Percentiles rank a stretch among this genome's conserved stretches.
Conservation (phyloP, 2,329 filamentous ascomycete species). For the Neopestalotiopsis sp. region DNA sequence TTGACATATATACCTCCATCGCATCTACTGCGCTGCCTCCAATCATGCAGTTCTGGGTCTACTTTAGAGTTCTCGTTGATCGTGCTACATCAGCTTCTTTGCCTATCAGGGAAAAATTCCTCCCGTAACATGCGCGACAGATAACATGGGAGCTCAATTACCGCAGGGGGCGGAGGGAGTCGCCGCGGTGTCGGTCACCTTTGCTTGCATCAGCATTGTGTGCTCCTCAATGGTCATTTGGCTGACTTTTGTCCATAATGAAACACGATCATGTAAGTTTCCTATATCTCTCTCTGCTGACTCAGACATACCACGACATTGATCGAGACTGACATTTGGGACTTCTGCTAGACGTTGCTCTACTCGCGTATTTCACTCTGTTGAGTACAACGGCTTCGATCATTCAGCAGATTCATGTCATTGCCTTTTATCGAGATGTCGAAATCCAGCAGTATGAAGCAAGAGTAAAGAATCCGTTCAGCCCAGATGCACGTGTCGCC, state of each 20-base stretch:
- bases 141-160: constrained; percentile 25
- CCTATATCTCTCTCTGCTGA: neutral
- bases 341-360: constrained; percentile 27
- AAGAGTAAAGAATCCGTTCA: constrained; percentile 25
- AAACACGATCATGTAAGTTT: constrained; percentile 31
- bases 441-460: constrained; percentile 24
- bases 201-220: constrained; percentile 20
- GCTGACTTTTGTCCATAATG: constrained; percentile 32
- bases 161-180: constrained; percentile 26
- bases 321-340: neutral
- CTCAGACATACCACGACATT: too few relatives aligned
- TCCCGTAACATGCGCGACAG: neutral
- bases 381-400: constrained; percentile 30
- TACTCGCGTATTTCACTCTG: constrained; percentile 27
- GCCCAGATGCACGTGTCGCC: constrained; percentile 28
- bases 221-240: constrained; percentile 27
- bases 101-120: neutral
- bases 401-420: constrained; percentile 30
- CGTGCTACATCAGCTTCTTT: neutral
- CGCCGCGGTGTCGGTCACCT: constrained; percentile 24
- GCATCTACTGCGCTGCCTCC: neutral
- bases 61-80: neutral
- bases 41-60: neutral
- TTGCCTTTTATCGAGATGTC: constrained; percentile 25
- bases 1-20: neutral